Base-by-base conservation (phyloP, 2,329 filamentous ascomycete genomes). In the Xylaria sp. region DNA sequence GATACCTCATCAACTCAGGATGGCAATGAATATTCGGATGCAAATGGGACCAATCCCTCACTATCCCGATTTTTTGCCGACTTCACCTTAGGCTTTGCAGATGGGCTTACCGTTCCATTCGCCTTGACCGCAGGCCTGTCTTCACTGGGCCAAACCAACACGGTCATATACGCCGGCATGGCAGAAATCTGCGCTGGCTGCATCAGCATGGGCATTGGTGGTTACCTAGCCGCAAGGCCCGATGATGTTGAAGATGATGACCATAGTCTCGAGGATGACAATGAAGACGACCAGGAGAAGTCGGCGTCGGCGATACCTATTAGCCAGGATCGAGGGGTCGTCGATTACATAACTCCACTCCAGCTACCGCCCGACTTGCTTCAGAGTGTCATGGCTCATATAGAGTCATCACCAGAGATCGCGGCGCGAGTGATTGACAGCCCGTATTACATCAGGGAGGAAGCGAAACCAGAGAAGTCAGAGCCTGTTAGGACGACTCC, bases 51-150 rank as follows among this genome's bases (percentile, higher is more conserved):
- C 31, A 33, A 43, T 9, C 49, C 58, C 20, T 54, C 20, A 6
- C 71, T 71, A 41, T 73, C 76, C 3, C 73, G 72, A 2, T 76
- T 88, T 62, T 80, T 90, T 18, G 85, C 86, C 55, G 90, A 93
- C 79, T 85, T 90, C 71, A 93, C 92, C 68, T 90, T 94, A 73
- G 92, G 92, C 62, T 89, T 94, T 74, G 90, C 92, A 0, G 92
- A 94, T 76, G 92, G 92, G 18, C 85, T 94, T 73, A 94, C 92
- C 0, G 92, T 94, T 0, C 92, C 92, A 0, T 94, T 94, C 74
- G 92, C 92, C 18, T 83, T 94, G 46, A 94, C 91, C 0, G 92
- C 92, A 0, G 92, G 92, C 15, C 84, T 94, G 1, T 90, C 88
- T 1, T 86, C 86, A 60, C 82, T 92, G 55, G 89, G 89, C n/a